A percentile compares a stretch with the other conserved stretches of the same genome.
Evolutionary conservation across 2,329 filamentous ascomycete species (phyloP).

Genomic region (Calonectria pseudoreteaudii): DNA sequence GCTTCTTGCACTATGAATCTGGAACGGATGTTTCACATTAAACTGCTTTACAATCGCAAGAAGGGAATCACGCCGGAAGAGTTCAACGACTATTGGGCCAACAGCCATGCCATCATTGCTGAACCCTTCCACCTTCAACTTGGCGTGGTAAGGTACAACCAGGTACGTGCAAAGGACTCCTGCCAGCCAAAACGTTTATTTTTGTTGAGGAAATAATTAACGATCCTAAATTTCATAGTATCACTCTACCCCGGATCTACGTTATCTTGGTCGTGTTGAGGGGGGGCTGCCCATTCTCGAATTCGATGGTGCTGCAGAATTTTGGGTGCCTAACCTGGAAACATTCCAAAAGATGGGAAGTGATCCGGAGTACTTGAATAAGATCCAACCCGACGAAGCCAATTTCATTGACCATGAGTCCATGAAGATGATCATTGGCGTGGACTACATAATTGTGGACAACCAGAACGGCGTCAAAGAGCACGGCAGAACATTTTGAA

Average conservation of each 20-base stretch:
- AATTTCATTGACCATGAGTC: neutral
- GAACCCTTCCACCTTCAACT: neutral
- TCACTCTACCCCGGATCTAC: neutral
- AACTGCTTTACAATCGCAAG: neutral
- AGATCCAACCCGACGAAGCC: neutral
- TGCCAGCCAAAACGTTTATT: too few relatives aligned
- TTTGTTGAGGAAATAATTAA: neutral
- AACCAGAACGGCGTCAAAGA: neutral
- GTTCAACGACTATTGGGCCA: conserved; percentile 1
- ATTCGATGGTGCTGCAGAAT: conserved; percentile 31
- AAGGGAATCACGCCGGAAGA: neutral
- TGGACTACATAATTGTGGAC: neutral
- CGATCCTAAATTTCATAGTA: neutral
- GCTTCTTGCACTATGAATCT: conserved; percentile 31
- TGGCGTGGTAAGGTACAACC: neutral
- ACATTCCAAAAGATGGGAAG: conserved; percentile 16
- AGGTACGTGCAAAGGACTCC: neutral
- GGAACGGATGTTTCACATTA: conserved; percentile 28
- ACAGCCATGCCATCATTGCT: neutral
- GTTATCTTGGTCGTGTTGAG: conserved; percentile 3
- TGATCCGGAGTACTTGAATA: neutral
- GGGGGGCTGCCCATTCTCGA: conserved; percentile 26
- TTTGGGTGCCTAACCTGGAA: conserved; percentile 30
- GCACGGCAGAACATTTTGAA: neutral
- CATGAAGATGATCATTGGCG: neutral